These are phyloP conservation scores for Salicornia ramosissima DNA, from an alignment of 148 eudicot species.

Conservation along the genomic window DNA sequence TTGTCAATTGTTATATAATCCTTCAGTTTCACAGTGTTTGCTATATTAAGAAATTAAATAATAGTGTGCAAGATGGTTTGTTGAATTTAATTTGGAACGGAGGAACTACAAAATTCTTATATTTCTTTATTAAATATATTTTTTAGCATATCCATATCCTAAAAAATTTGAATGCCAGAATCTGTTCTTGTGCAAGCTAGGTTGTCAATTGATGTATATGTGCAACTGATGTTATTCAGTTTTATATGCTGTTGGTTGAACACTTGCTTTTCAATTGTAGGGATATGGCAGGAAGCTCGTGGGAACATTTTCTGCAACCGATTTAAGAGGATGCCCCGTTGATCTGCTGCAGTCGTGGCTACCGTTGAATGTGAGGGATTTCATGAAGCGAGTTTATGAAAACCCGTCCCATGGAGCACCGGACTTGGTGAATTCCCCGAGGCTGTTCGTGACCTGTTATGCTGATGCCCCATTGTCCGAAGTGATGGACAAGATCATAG, in stretches of 20 bases:
- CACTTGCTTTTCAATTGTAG: slow-evolving; percentile 30
- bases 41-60: no score
- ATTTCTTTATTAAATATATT: no score
- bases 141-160: no score
- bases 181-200: no score
- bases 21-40: no score
- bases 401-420: slow-evolving; percentile 35
- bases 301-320: slow-evolving; percentile 84
- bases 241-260: not conserved
- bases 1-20: no score
- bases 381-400: slow-evolving; percentile 37
- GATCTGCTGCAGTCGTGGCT: slow-evolving; percentile 53
- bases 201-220: no score
- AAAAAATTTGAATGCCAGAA: no score
- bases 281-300: slow-evolving; percentile 58
- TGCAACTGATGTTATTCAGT: no score
- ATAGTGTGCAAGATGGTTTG: no score
- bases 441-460: slow-evolving; percentile 47
- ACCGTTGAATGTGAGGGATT: slow-evolving; percentile 42
- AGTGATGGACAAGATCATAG: slow-evolving; percentile 52
- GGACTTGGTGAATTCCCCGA: slow-evolving; percentile 46
- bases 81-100: no score
- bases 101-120: no score
- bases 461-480: slow-evolving; percentile 45
- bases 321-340: slow-evolving; percentile 68